Conservation (phyloP, 2,329 filamentous ascomycete species). For the Fusarium sulawesiense region DNA sequence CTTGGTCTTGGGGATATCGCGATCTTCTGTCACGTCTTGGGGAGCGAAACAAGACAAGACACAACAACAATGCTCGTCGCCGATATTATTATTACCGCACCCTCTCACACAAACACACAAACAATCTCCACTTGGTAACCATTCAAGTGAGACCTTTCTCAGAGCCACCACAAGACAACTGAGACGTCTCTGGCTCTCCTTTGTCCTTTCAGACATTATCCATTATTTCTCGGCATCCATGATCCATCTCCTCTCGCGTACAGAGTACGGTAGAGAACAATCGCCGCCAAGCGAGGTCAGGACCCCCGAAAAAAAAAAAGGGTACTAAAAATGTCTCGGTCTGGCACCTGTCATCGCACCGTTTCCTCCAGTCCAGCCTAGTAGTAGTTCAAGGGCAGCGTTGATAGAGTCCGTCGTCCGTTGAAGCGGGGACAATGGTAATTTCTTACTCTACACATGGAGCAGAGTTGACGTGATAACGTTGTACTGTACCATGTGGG, state of each 20-base stretch:
- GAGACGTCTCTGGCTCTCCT: constrained; percentile 23
- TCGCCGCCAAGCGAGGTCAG: constrained; percentile 6
- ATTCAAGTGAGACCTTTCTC: constrained; percentile 26
- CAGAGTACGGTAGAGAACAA: neutral
- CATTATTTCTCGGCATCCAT: constrained; percentile 31
- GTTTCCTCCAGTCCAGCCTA: neutral
- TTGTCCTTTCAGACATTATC: constrained; percentile 32
- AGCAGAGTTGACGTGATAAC: constrained; percentile 8
- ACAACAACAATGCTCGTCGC: constrained; percentile 5
- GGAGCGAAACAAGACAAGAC: constrained; percentile 2
- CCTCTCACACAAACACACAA: constrained; percentile 10
- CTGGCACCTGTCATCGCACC: constrained; percentile 25
- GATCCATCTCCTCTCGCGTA: constrained; percentile 27
- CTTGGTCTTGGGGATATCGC: constrained; percentile 5
- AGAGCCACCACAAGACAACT: constrained; percentile 26
- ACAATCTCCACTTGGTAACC: constrained; percentile 19
- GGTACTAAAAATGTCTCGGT: constrained; percentile 25
- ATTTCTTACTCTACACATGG: constrained; percentile 15
- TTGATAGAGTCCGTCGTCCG: constrained; percentile 18
- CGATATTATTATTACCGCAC: neutral
- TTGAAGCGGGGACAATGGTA: constrained; percentile 31
- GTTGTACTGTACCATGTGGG: constrained; percentile 1
- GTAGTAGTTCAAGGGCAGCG: constrained; percentile 10
- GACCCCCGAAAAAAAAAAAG: constrained; percentile 12
- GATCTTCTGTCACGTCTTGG: constrained; percentile 3